Percentiles rank a stretch among this genome's conserved stretches.
Evolutionary conservation across 2,329 filamentous ascomycete species (phyloP).

Genomic region (Clonostachys sp.): DNA sequence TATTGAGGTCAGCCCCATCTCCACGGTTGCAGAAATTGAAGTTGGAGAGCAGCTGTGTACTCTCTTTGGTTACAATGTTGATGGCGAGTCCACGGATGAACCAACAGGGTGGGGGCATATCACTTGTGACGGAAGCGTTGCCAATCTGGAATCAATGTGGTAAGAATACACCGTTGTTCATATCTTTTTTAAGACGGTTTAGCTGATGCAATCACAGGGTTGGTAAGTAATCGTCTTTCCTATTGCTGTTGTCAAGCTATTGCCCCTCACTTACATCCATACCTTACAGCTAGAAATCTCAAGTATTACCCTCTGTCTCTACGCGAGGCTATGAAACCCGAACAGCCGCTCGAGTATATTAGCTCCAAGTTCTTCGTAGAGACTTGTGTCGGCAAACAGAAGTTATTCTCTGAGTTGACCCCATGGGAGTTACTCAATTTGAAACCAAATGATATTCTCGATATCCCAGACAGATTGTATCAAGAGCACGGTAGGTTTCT

Average conservation of each 20-base stretch:
- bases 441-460: slow-evolving; percentile 27
- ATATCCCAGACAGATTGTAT: slow-evolving; percentile 29
- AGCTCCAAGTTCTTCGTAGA: slow-evolving; percentile 30
- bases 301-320: slow-evolving; percentile 40
- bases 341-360: slow-evolving; percentile 24
- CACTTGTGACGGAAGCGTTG: slow-evolving; percentile 37
- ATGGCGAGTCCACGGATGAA: slow-evolving; percentile 13
- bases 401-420: slow-evolving; percentile 25
- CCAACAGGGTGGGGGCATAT: slow-evolving; percentile 36
- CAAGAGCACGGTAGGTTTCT: slow-evolving; percentile 17
- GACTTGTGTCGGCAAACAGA: slow-evolving; percentile 21
- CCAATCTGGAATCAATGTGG: slow-evolving; percentile 39
- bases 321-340: slow-evolving; percentile 21
- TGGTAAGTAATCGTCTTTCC: too few relatives aligned
- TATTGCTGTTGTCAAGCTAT: too few relatives aligned
- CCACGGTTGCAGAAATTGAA: slow-evolving; percentile 34
- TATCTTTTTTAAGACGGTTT: too few relatives aligned
- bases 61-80: slow-evolving; percentile 36
- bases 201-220: too few relatives aligned
- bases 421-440: slow-evolving; percentile 41
- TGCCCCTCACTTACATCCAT: too few relatives aligned
- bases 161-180: slow-evolving; percentile 1
- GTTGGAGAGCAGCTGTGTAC: slow-evolving; percentile 38
- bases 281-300: slow-evolving; percentile 30
- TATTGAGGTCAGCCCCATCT: slow-evolving; percentile 37